Base-by-base conservation (phyloP, 208 protist species). In the Leishmania gerbilli region DNA sequence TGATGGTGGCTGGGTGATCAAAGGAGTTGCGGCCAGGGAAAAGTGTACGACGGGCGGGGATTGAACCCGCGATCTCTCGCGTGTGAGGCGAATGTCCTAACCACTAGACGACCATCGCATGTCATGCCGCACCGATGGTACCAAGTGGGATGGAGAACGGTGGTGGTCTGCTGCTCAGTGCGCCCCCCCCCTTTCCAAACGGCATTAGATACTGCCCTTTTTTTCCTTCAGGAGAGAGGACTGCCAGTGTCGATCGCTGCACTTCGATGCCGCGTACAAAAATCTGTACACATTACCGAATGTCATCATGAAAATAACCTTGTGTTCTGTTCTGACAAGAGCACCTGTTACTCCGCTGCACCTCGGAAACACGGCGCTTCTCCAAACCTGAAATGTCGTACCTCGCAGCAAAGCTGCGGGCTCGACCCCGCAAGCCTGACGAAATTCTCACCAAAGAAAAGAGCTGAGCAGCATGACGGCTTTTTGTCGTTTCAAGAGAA, bases 11-110 rank as follows among this genome's bases (percentile, higher is more conserved):
- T 24, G 45, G 19, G 6, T 0, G 3, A 24, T 3, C 2, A 2
- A 3, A 9, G 0, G 45, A 0, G 45, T 11, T 31, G 21, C 21
- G 6, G 24, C 24, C 3, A 21, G 6, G 42, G 5, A 74, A 90
- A 90, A 87, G 64, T 40, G 77, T 95, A 97, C 90, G 90, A 93
- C 91, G 91, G 93, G 92, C 92, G 93, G 93, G 93, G 93, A 95
- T 97, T 91, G 92, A 96, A 97, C 92, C 94, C 94, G 92, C 95
- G 92, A 96, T 95, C 92, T 95, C 94, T 96, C 93, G 91, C 94
- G 94, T 97, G 93, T 96, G 93, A 96, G 93, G 95, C 95, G 93
- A 96, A 98, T 96, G 93, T 97, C 95, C 93, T 98, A 98, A 98
- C 95, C 95, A 96, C 95, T 97, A 97, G 95, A 98, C 93, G 93